Base-by-base conservation (phyloP, 2,329 filamentous ascomycete species). In the Fusarium sacchari region DNA sequence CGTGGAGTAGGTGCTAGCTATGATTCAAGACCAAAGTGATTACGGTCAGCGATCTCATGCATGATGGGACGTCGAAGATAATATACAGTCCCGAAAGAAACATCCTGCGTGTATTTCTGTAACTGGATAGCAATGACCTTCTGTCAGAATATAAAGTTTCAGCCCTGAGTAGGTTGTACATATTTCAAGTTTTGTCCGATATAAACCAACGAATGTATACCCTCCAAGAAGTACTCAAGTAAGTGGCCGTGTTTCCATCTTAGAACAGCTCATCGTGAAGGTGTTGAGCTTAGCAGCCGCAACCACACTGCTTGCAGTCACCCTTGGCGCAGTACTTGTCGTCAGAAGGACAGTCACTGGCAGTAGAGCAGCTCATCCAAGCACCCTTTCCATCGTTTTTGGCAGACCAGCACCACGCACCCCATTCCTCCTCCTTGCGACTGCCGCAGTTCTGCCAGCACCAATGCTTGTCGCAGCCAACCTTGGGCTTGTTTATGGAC, bases 281-380 rank as follows among this genome's bases (percentile, higher is more conserved):
- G 6, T n/a, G 17, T 22, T 34, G 1, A 13, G 39, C 24, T 59
- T 59, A 59, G 11, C 56, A 59, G 2, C 56, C 56, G 20, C 56
- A 59, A 37, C 56, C 56, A n/a, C 56, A 59, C n/a, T 59, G 56
- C 14, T 58, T 22, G 30, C 55, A 58, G 42, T 58, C 55, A n/a
- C 55, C 55, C 32, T 58, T 47, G 7, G 13, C 42, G 30, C 55
- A 58, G 30, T 12, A 28, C 7, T 28, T 58, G 24, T 47, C 32
- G 3, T 58, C 40, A 26, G 18, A 8, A 28, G 55, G 55, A 36
- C 55, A 58, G 30, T 58, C 55, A 15, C n/a, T 34, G n/a, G 12
- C 40, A 7, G 14, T 47, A 5, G 12, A 7, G 18, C 50, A 53
- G 20, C 13, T 5, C 55, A 47, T 58, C 40, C 40, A 22, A 30